These are phyloP conservation scores for Penicillium goetzii DNA, from an alignment of 495 filamentous ascomycete species.

Conservation along the genomic window DNA sequence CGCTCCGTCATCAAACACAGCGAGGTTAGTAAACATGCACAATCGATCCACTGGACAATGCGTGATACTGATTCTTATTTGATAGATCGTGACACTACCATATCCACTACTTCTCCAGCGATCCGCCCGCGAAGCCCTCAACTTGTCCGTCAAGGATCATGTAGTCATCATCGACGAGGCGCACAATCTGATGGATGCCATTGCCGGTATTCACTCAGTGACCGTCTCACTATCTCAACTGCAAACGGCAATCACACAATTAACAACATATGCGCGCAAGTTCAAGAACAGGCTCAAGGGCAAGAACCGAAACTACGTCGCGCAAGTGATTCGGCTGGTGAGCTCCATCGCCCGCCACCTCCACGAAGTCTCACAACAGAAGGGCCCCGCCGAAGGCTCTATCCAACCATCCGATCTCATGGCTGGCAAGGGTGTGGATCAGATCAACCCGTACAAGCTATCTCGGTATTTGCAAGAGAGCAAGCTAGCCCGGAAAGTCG, in stretches of 20 bases:
- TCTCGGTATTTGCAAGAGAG: constrained; percentile 86
- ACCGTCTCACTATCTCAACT: constrained; percentile 74
- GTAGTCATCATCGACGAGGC: constrained; percentile 95
- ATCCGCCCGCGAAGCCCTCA: constrained; percentile 85
- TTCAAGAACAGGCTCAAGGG: constrained; percentile 89
- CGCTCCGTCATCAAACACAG: constrained; percentile 78
- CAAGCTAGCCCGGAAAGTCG: constrained; percentile 92
- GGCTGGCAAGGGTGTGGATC: constrained; percentile 85
- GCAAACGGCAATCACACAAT: constrained; percentile 67
- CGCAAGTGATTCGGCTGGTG: constrained; percentile 79
- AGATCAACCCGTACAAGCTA: constrained; percentile 91
- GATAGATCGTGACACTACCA: constrained; percentile 86
- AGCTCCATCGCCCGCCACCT: constrained; percentile 74
- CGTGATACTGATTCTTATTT: background rate
- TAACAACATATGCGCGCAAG: constrained; percentile 81
- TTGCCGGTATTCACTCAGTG: constrained; percentile 83
- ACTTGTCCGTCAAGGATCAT: constrained; percentile 82
- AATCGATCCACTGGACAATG: background rate
- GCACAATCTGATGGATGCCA: constrained; percentile 96
- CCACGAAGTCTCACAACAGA: constrained; percentile 43
- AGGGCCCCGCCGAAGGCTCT: constrained; percentile 60
- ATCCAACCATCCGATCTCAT: constrained; percentile 72
- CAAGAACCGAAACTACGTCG: constrained; percentile 89
- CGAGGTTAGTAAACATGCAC: constrained; percentile 54
- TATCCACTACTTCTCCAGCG: constrained; percentile 90